Evolutionary conservation across 768 basidiomycete species (phyloP).

Genomic region (Trametes gibbosa): DNA sequence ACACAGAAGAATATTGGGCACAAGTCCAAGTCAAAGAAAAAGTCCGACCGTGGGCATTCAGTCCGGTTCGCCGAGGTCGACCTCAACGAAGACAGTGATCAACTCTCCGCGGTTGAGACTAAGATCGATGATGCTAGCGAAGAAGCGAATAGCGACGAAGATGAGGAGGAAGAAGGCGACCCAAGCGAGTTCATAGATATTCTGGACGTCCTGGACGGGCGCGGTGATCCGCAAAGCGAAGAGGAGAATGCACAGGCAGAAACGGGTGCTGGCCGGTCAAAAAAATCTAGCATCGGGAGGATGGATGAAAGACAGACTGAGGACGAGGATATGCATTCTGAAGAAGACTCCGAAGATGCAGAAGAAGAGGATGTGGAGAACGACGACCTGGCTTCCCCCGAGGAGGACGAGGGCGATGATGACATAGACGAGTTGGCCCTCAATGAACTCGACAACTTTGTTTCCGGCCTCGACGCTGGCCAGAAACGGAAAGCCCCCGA

Average conservation of each 20-base stretch:
- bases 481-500: constrained; percentile 71
- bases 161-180: constrained; percentile 38
- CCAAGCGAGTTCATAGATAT: constrained; percentile 61
- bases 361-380: constrained; percentile 41
- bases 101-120: constrained; percentile 28
- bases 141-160: constrained; percentile 20
- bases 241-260: constrained; percentile 39
- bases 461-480: constrained; percentile 61
- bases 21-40: constrained; percentile 28
- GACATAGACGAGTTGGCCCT: constrained; percentile 58
- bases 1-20: constrained; percentile 21
- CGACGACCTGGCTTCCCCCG: constrained; percentile 34
- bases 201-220: constrained; percentile 65
- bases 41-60: constrained; percentile 3
- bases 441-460: constrained; percentile 67
- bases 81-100: constrained; percentile 54
- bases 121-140: too few relatives aligned
- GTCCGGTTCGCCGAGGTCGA: constrained; percentile 58
- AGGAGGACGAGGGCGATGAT: constrained; percentile 38
- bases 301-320: constrained; percentile 35
- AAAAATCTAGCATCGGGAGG: constrained; percentile 1
- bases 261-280: constrained; percentile 26
- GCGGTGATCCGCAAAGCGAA: constrained; percentile 41
- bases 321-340: constrained; percentile 31
- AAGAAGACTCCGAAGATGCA: constrained; percentile 27